Conservation (phyloP, 768 basidiomycete genomes). For the Lactarius akahatsu region DNA sequence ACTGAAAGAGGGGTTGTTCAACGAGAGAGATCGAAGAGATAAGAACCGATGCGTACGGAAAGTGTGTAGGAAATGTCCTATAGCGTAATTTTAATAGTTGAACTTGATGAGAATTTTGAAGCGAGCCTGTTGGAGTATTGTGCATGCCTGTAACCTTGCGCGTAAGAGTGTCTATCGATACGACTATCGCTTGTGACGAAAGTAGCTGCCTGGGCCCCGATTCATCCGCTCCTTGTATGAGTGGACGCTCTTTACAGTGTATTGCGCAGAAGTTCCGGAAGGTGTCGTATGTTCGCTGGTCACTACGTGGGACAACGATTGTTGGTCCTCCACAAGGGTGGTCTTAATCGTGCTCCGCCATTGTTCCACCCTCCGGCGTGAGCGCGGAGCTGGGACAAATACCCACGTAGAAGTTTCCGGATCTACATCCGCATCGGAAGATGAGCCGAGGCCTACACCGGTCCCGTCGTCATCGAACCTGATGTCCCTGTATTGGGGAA, state of each 20-base stretch:
- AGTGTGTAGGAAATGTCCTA: neutral
- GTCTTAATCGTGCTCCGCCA: neutral
- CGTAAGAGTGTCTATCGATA: no score
- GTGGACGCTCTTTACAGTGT: neutral
- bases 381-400: neutral
- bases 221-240: neutral
- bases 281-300: neutral
- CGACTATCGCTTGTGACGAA: no score
- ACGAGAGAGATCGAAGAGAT: neutral
- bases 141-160: no score
- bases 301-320: neutral
- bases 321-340: neutral
- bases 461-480: no score
- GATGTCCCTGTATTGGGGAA: no score
- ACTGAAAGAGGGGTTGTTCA: neutral
- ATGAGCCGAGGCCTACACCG: no score
- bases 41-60: conserved; percentile 2
- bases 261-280: neutral
- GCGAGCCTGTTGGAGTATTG: no score
- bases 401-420: neutral
- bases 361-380: conserved; percentile 2
- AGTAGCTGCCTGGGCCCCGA: neutral
- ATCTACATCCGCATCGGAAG: no score
- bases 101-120: neutral
- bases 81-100: neutral